phyloP scores from a whole-genome alignment of 1,284 basidiomycete species.

The Rhodofomes roseus region DNA sequence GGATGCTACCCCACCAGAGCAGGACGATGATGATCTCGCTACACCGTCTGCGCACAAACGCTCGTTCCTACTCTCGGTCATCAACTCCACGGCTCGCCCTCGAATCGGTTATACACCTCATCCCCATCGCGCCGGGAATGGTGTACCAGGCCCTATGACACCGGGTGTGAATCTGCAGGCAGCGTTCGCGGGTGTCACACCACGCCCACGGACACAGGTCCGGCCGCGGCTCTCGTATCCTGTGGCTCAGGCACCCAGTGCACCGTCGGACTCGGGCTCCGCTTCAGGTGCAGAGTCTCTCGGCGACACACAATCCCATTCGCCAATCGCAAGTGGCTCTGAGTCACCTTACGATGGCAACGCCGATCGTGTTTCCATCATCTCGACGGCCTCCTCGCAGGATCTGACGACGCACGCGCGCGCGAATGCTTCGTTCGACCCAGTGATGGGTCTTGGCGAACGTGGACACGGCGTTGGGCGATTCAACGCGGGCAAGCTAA shows the following conservation, averaged over 20 bases:
- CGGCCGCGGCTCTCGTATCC: slow-evolving; percentile 52
- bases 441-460: slow-evolving; percentile 66
- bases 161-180: slow-evolving; percentile 33
- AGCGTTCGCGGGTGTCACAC: slow-evolving; percentile 62
- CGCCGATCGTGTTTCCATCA: slow-evolving; percentile 54
- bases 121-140: slow-evolving; percentile 35
- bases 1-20: slow-evolving; percentile 4
- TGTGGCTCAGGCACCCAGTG: slow-evolving; percentile 45
- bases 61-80: slow-evolving; percentile 74
- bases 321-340: background rate
- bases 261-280: slow-evolving; percentile 21
- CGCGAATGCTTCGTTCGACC: slow-evolving; percentile 82
- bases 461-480: slow-evolving; percentile 54
- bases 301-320: slow-evolving; percentile 7
- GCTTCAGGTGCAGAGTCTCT: slow-evolving; percentile 23
- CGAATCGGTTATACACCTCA: slow-evolving; percentile 66
- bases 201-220: slow-evolving; percentile 35
- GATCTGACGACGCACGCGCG: slow-evolving; percentile 78
- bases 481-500: slow-evolving; percentile 80
- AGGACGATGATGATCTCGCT: slow-evolving; percentile 29
- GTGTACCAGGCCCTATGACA: slow-evolving; percentile 19
- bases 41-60: slow-evolving; percentile 68
- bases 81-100: slow-evolving; percentile 74
- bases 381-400: slow-evolving; percentile 80
- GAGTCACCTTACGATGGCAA: slow-evolving; percentile 22